Evolutionary conservation across 805 yeast genomes (phyloP).

Genomic region (Sungouiozyma intestinalis): DNA sequence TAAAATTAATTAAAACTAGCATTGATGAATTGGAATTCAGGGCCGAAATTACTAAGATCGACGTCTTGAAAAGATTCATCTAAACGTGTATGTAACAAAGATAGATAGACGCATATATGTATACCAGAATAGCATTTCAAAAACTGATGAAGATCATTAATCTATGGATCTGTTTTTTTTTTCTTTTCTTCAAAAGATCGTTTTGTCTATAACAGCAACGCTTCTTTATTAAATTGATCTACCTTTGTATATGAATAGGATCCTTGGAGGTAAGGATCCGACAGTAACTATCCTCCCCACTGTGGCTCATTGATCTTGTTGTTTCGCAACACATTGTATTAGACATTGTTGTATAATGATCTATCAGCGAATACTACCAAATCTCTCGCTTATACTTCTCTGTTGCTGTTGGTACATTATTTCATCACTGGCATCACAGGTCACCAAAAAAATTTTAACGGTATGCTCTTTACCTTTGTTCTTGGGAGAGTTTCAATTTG

Average conservation of each 20-base stretch:
- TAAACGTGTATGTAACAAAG: neutral
- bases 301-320: too few species aligned
- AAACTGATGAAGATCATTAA: too few species aligned
- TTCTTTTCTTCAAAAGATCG: too few species aligned
- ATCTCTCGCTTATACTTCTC: constrained; percentile 28
- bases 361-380: constrained; percentile 6
- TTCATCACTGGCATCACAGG: constrained; percentile 55
- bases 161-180: too few species aligned
- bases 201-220: too few species aligned
- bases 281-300: too few species aligned
- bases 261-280: too few species aligned
- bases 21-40: constrained; percentile 24
- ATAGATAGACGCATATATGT: neutral
- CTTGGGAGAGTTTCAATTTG: constrained; percentile 54
- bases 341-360: neutral
- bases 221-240: too few species aligned
- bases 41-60: constrained; percentile 23
- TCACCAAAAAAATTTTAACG: constrained; percentile 45
- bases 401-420: constrained; percentile 53
- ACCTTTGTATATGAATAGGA: too few species aligned
- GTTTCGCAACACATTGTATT: too few species aligned
- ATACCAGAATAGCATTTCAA: neutral
- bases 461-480: constrained; percentile 52
- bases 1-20: constrained; percentile 19
- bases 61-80: constrained; percentile 16